A percentile compares a stretch with the other conserved stretches of the same genome.
These are phyloP conservation scores for Apophysomyces elegans DNA, from an alignment of 371 early-diverging fungal genomes.

Conservation along the genomic window DNA sequence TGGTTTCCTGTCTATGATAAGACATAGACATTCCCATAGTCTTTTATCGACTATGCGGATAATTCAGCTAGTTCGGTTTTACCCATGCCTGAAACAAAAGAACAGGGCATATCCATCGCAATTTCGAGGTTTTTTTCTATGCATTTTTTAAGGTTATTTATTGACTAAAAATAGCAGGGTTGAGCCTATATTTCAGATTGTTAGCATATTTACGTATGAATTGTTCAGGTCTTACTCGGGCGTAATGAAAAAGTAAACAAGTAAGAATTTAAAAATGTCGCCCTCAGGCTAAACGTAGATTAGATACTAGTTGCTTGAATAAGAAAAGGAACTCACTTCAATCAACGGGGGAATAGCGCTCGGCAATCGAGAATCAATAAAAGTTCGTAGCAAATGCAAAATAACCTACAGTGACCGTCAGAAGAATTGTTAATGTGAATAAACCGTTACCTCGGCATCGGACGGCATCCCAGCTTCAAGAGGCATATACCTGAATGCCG, in stretches of 20 bases:
- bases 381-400: slow-evolving; percentile 18
- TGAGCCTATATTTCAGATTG: neutral
- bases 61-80: too few relatives aligned
- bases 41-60: too few relatives aligned
- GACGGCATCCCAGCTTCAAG: slow-evolving; percentile 17
- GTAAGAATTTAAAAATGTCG: slow-evolving; percentile 22
- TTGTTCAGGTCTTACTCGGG: slow-evolving; percentile 21
- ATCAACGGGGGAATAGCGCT: slow-evolving; percentile 21
- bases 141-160: neutral
- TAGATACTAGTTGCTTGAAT: too few relatives aligned
- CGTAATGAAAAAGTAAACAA: slow-evolving; percentile 25
- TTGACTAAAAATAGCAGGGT: slow-evolving; percentile 1
- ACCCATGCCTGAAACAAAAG: neutral
- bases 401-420: slow-evolving; percentile 13
- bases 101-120: neutral
- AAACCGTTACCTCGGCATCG: slow-evolving; percentile 17
- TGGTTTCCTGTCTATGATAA: too few relatives aligned
- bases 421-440: neutral
- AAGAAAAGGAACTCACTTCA: slow-evolving; percentile 9
- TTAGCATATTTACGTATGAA: neutral
- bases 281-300: slow-evolving; percentile 16
- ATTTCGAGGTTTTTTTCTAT: too few relatives aligned
- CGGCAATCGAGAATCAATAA: slow-evolving; percentile 12
- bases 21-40: too few relatives aligned
- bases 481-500: slow-evolving; percentile 11